Percentiles rank a stretch among this genome's conserved stretches.
These are phyloP conservation scores for Parmelia sp. DNA, from an alignment of 495 filamentous ascomycete genomes.

Conservation along the genomic window DNA sequence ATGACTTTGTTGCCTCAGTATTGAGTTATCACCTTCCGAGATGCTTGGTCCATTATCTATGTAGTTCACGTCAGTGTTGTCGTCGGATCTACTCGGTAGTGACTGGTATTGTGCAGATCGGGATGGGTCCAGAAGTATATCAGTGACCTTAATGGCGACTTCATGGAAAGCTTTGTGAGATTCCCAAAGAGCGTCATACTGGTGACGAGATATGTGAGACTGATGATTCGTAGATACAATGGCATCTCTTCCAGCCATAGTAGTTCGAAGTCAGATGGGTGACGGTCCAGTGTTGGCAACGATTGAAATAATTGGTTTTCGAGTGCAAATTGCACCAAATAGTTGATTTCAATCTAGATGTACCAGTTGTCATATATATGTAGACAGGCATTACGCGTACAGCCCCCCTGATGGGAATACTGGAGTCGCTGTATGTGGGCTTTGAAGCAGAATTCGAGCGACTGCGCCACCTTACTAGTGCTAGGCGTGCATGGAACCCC, in stretches of 20 bases:
- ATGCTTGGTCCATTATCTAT: neutral
- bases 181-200: neutral
- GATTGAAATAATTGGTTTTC: too few relatives aligned
- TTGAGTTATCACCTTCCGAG: neutral
- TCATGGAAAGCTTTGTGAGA: conserved; percentile 9
- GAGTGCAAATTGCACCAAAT: too few relatives aligned
- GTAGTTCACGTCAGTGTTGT: too few relatives aligned
- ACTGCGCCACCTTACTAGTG: too few relatives aligned
- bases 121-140: conserved; percentile 9
- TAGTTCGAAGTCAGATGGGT: neutral
- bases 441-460: too few relatives aligned
- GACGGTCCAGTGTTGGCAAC: too few relatives aligned
- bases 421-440: too few relatives aligned
- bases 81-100: neutral
- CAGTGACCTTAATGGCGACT: conserved; percentile 5
- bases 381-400: too few relatives aligned
- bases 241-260: neutral
- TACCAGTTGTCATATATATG: too few relatives aligned
- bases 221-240: neutral
- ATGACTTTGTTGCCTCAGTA: neutral
- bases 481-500: too few relatives aligned
- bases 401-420: too few relatives aligned
- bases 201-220: neutral
- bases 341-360: too few relatives aligned
- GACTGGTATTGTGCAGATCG: neutral